Base-by-base conservation (phyloP, 2,329 filamentous ascomycete genomes). In the Fusarium dimerum region DNA sequence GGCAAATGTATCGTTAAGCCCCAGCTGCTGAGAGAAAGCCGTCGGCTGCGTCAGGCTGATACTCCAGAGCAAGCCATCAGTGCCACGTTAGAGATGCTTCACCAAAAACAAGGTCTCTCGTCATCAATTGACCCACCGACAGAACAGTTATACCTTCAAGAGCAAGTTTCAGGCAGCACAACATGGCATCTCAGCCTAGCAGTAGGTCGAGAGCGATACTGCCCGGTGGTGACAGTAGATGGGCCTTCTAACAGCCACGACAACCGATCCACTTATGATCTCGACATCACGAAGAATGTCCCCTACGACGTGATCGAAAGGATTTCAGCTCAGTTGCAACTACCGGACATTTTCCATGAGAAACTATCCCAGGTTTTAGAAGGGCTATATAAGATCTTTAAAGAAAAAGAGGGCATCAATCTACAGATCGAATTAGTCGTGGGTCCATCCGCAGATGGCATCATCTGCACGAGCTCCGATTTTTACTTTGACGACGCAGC, bases 401-500 rank as follows among this genome's bases (percentile, higher is more conserved):
- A 58, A 1, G 66, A 73, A 11, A 74, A 73, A 26, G 78, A 83
- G 46, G 80, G 78, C 0, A 77, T 72, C 6, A 64, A 73, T 1
- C 63, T 82, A 3, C 75, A 79, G 50, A 64, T 78, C 6, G 71
- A 73, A 34, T 65, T 74, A 0, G 62, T 80, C 0, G 67, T 59
- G 5, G 32, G 11, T 9, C 10, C 10, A 36, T 47, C 64, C 0
- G 10, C 45, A 0, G 62, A 71, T 2, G 68, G 48, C 0, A 67
- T 80, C 17, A 40, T 56, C 3, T 68, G 68, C 32, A 47, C 68
- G 1, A 69, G 74, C 36, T 72, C 78, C 0, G 71, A 68, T 1
- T 75, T 82, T 40, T 66, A 67, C 2, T 74, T 82, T 18, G 80
- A 83, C 59, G 72, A 82, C 40, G 73, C 76, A 0, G 76, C 78